Percentiles rank a stretch among this genome's conserved stretches.
Evolutionary conservation across 495 filamentous ascomycete species (phyloP).

Genomic region (Penicillium canariense): DNA sequence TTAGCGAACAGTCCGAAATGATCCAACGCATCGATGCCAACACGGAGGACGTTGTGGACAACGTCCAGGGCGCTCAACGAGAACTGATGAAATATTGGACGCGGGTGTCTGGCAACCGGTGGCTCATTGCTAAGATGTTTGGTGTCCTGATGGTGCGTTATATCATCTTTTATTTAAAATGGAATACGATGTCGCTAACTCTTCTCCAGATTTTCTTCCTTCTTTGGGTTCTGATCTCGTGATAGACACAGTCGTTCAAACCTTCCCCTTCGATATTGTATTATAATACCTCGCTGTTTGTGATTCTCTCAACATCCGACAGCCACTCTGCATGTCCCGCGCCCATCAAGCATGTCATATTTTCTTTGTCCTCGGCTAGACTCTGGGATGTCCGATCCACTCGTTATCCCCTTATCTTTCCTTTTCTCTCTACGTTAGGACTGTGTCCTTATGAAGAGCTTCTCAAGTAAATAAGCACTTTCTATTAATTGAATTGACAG

Average conservation of each 20-base stretch:
- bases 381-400: constrained; percentile 22
- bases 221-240: constrained; percentile 58
- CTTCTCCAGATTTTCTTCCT: constrained; percentile 54
- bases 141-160: constrained; percentile 70
- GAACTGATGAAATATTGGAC: constrained; percentile 96
- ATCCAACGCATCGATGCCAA: constrained; percentile 92
- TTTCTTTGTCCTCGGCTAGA: constrained; percentile 23
- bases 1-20: constrained; percentile 94
- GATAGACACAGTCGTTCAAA: constrained; percentile 33
- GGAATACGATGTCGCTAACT: constrained; percentile 18
- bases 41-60: constrained; percentile 93
- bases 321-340: constrained; percentile 20
- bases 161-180: not conserved
- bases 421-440: constrained; percentile 16
- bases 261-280: constrained; percentile 33
- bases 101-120: constrained; percentile 87
- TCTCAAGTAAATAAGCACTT: constrained; percentile 23
- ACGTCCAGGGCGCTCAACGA: constrained; percentile 91
- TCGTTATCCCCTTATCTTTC: constrained; percentile 12
- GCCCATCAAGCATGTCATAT: constrained; percentile 14
- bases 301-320: not conserved
- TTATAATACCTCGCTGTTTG: constrained; percentile 32
- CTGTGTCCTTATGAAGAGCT: constrained; percentile 22
- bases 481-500: constrained; percentile 20
- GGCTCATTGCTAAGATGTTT: constrained; percentile 99